Evolutionary conservation across 257 asterid species (phyloP), one percentile per base, ranked within the genome.

Genomic region (Solanum pimpinellifolium): DNA sequence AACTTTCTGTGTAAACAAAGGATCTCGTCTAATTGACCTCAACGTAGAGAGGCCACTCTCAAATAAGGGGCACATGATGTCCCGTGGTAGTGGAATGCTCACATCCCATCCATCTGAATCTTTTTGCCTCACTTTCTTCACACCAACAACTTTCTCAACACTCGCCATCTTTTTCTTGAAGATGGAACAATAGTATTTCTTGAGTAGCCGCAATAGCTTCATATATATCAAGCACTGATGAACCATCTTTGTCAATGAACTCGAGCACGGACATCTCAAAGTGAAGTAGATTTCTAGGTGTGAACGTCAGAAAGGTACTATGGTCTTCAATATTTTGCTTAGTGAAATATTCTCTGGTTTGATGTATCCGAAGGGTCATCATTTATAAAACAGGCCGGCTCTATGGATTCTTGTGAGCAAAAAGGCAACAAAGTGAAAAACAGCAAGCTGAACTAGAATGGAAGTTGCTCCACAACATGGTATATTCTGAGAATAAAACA

Each of bases 41-140:
- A 70, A 42, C 65, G 31, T 23, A 44, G 27, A 44, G 39, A 46
- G 75, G 46, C 29, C 29, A n/a, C 84, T 78, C 84, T 60, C 29
- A 37, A 73, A 49, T n/a, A 77, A 86, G 89, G 29, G 85, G 41
- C 86, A 80, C 29, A 92, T 92, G 9, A 93, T 93, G 69, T 93
- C 95, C 39, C 94, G 93, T 0, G 94, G 94, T 83, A 92, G 87
- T 1, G 94, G 92, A 94, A 92, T 92, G 5, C 66, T 88, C 62
- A 90, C 91, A 4, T 91, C 91, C 96, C 94, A 92, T 87, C 90
- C 91, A 21, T 91, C 94, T 27, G 91, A 86, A 1, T 77, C 62
- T 10, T 85, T 88, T 86, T 90, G 94, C 85, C 89, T 88, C 91
- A 92, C 94, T 37, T 90, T 77, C 88, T 90, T 92, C 49, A 91